These are phyloP conservation scores for Fusarium ambrosium DNA, from an alignment of 2,329 filamentous ascomycete species.

Conservation along the genomic window DNA sequence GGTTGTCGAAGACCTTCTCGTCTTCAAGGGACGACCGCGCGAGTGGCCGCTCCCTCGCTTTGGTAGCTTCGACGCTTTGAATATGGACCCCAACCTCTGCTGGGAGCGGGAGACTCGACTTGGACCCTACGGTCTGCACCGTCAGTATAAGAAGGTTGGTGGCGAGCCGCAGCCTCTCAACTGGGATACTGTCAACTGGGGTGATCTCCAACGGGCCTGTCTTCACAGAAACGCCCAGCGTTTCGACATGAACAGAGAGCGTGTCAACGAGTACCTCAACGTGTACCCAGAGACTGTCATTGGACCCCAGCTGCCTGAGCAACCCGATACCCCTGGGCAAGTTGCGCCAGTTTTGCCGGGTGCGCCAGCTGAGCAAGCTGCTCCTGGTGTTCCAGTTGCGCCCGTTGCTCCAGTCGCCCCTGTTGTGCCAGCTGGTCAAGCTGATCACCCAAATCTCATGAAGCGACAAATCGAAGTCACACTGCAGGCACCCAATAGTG, in stretches of 20 bases:
- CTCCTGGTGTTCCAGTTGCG: background rate
- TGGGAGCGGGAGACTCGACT: constrained; percentile 79
- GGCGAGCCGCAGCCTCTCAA: constrained; percentile 57
- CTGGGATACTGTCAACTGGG: constrained; percentile 79
- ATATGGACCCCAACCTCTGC: constrained; percentile 73
- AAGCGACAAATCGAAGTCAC: constrained; percentile 21
- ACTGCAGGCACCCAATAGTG: background rate
- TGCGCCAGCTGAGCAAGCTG: background rate
- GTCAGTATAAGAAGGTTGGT: constrained; percentile 61
- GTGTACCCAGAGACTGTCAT: constrained; percentile 55
- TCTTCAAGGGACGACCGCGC: constrained; percentile 72
- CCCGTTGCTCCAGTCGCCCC: background rate
- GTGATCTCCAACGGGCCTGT: constrained; percentile 76
- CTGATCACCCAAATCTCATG: constrained; percentile 13
- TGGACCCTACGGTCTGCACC: constrained; percentile 72
- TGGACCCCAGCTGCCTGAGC: constrained; percentile 27
- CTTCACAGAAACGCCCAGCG: constrained; percentile 75
- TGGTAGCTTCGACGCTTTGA: constrained; percentile 72
- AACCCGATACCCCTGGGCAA: constrained; percentile 17
- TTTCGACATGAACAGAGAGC: constrained; percentile 62
- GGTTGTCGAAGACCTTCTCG: constrained; percentile 71
- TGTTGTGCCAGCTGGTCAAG: background rate
- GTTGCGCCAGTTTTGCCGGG: background rate
- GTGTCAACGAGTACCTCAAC: constrained; percentile 59
- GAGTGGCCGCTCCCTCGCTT: constrained; percentile 72